A percentile compares a stretch with the other conserved stretches of the same genome.
Conservation (phyloP, 495 filamentous ascomycete species). For the Hypoxylon fragiforme region DNA sequence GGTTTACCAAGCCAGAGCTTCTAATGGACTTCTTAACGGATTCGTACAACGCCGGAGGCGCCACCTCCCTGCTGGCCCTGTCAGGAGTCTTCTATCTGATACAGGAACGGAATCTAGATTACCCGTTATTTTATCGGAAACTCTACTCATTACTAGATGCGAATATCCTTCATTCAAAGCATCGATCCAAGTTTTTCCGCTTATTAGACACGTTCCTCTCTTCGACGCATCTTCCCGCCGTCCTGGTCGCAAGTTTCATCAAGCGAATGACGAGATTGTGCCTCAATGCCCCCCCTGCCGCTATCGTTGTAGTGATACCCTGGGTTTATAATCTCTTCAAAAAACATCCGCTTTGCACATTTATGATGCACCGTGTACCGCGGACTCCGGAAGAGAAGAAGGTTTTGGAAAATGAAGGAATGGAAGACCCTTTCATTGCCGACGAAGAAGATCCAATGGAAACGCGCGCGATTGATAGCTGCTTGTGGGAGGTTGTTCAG, state of each 20-base stretch:
- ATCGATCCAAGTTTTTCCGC: conserved; percentile 91
- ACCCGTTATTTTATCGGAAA: conserved; percentile 91
- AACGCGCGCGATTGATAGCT: conserved; percentile 86
- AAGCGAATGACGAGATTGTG: conserved; percentile 83
- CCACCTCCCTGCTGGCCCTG: conserved; percentile 81
- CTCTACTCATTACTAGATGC: conserved; percentile 88
- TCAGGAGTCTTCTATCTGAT: conserved; percentile 96
- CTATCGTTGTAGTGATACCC: conserved; percentile 84
- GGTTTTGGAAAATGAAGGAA: conserved; percentile 63
- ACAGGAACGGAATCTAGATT: conserved; percentile 89
- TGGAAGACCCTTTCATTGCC: conserved; percentile 78
- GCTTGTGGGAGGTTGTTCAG: conserved; percentile 90
- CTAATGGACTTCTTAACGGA: conserved; percentile 98
- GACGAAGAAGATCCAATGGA: conserved; percentile 78
- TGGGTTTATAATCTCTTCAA: conserved; percentile 96
- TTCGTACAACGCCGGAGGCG: conserved; percentile 83
- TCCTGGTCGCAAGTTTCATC: conserved; percentile 91
- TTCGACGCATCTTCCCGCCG: conserved; percentile 91
- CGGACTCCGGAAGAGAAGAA: conserved; percentile 59
- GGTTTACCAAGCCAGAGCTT: conserved; percentile 81
- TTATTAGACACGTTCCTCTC: conserved; percentile 86
- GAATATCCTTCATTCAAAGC: conserved; percentile 85
- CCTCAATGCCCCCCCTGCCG: conserved; percentile 82
- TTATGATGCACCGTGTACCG: conserved; percentile 87
- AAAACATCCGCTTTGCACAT: conserved; percentile 84